Evolutionary conservation across 169 alveolate genomes (phyloP).

Genomic region (Cryptosporidium meleagridis): DNA sequence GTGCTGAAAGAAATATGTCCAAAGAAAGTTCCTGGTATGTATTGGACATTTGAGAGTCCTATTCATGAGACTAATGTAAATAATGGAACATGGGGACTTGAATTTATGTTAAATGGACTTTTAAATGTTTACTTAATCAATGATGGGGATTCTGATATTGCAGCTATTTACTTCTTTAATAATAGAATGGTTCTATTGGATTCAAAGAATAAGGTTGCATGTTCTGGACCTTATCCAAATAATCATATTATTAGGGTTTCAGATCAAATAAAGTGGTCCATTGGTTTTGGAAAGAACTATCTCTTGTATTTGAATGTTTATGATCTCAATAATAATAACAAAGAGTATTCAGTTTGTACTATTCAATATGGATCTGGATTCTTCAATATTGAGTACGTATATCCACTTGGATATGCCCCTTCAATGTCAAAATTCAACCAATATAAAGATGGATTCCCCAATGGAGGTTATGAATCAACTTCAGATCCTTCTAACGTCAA

Average conservation of each 20-base stretch:
- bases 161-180: conserved; percentile 18
- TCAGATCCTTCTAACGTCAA: not conserved
- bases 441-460: not conserved
- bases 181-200: conserved; percentile 33
- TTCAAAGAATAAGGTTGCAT: not conserved
- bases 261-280: conserved; percentile 11
- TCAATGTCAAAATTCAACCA: not conserved
- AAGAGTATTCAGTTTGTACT: no score
- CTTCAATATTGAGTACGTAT: not conserved
- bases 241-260: not conserved
- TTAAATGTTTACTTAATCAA: not conserved
- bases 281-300: conserved; percentile 7
- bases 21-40: not conserved
- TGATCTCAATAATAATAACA: no score
- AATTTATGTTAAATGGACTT: not conserved
- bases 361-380: no score
- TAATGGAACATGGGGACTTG: conserved; percentile 20
- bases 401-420: not conserved
- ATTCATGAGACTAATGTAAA: not conserved
- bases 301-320: no score
- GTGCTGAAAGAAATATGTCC: not conserved
- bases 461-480: not conserved
- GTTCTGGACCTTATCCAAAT: conserved; percentile 66
- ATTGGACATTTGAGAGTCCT: not conserved
- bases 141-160: not conserved